Percentiles rank a stretch among this genome's conserved stretches.
phyloP scores from a whole-genome alignment of 176 grass and related monocot genomes.

The Luzula sylvatica region DNA sequence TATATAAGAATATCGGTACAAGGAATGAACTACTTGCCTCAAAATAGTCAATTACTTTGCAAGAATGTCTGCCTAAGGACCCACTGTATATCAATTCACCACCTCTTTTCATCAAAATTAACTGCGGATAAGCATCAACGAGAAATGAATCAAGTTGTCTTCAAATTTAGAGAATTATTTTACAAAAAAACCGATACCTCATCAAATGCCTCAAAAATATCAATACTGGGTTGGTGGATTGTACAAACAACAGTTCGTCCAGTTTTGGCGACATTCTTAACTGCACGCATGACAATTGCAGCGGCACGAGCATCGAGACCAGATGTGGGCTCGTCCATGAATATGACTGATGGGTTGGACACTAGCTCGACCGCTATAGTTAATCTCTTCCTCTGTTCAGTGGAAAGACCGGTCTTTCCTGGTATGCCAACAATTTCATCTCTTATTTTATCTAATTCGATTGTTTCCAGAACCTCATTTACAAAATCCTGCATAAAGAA shows the following conservation, averaged over 20 bases:
- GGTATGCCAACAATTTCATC: slow-evolving; percentile 61
- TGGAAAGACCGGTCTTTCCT: slow-evolving; percentile 50
- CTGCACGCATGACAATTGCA: slow-evolving; percentile 82
- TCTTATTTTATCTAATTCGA: slow-evolving; percentile 50
- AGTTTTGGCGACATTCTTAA: slow-evolving; percentile 64
- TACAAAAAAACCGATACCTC: slow-evolving; percentile 36
- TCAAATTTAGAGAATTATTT: not conserved
- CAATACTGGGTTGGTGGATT: slow-evolving; percentile 83
- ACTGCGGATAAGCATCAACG: slow-evolving; percentile 31
- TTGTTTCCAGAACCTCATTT: slow-evolving; percentile 63
- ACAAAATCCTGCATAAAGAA: slow-evolving; percentile 48
- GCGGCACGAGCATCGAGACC: slow-evolving; percentile 75
- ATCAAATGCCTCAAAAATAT: slow-evolving; percentile 88
- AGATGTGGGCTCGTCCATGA: slow-evolving; percentile 86
- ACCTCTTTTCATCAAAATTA: slow-evolving; percentile 75
- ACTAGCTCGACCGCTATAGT: slow-evolving; percentile 71
- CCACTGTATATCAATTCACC: slow-evolving; percentile 72
- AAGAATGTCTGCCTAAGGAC: slow-evolving; percentile 50
- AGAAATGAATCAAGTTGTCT: not conserved
- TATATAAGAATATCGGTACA: too few relatives aligned
- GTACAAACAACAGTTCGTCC: slow-evolving; percentile 76
- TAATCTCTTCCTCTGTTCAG: slow-evolving; percentile 74
- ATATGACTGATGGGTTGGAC: slow-evolving; percentile 57
- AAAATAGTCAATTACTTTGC: slow-evolving; percentile 59
- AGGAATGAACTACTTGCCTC: slow-evolving; percentile 38